phyloP scores from a whole-genome alignment of 139 green algal genomes.

The Coccomyxa sp. region DNA sequence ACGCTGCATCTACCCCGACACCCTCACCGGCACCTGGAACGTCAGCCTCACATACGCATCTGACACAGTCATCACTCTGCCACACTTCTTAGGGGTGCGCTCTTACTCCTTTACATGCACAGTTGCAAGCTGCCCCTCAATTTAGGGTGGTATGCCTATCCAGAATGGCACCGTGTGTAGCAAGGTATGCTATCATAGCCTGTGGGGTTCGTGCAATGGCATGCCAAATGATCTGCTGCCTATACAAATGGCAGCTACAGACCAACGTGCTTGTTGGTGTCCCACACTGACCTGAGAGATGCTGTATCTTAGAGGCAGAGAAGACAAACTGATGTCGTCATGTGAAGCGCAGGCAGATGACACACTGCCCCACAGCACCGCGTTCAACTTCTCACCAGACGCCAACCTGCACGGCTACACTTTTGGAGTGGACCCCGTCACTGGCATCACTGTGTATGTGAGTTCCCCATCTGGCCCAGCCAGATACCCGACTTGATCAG shows the following conservation, averaged over 20 bases:
- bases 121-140: not conserved
- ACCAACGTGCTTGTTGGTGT: not conserved
- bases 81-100: conserved; percentile 20
- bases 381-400: conserved; percentile 10
- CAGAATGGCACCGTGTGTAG: not conserved
- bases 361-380: conserved; percentile 8
- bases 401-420: conserved; percentile 16
- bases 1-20: conserved; percentile 6
- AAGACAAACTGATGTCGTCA: not conserved
- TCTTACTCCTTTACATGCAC: not conserved
- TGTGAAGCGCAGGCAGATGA: not conserved
- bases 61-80: conserved; percentile 29
- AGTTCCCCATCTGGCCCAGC: not conserved
- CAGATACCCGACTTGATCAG: not conserved
- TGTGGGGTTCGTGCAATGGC: not conserved
- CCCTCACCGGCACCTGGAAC: conserved; percentile 4
- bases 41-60: conserved; percentile 2
- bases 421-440: conserved; percentile 27
- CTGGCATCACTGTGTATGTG: conserved; percentile 15
- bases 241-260: not conserved
- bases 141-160: not conserved
- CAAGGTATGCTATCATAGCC: not conserved
- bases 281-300: not conserved
- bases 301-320: not conserved
- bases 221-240: not conserved